Percentiles rank a stretch among this genome's conserved stretches.
phyloP scores from a whole-genome alignment of 208 protist genomes.

The Leishmania aethiopica region DNA sequence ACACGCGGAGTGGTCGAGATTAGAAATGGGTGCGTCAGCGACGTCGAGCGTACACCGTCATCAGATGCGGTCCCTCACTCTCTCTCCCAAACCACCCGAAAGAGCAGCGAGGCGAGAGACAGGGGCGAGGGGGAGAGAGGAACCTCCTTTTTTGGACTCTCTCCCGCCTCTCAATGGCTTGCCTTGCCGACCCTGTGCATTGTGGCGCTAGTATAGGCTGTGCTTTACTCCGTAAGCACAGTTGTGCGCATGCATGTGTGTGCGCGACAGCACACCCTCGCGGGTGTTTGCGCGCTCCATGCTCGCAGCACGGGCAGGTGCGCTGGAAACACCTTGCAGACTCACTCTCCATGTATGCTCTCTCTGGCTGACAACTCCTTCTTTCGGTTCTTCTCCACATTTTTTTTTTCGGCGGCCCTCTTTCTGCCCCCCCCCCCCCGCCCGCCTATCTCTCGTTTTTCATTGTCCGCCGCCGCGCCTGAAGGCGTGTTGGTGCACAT shows the following conservation, averaged over 20 bases:
- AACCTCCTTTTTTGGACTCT: neutral
- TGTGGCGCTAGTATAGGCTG: neutral
- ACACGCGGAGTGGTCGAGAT: neutral
- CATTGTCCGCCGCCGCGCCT: neutral
- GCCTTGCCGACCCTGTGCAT: neutral
- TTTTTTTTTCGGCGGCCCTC: too few species aligned
- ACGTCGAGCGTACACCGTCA: neutral
- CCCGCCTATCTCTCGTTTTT: neutral
- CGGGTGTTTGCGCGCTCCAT: neutral
- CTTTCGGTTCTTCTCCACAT: neutral
- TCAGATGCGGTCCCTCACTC: neutral
- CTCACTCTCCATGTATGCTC: neutral
- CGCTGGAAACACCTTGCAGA: neutral
- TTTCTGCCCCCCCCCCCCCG: neutral
- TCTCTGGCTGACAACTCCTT: neutral
- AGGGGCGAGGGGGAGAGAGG: neutral
- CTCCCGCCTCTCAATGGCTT: too few species aligned
- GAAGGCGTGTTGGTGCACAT: neutral
- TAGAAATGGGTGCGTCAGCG: neutral
- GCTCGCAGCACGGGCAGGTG: neutral
- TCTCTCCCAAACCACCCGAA: neutral
- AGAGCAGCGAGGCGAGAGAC: neutral
- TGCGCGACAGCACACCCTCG: neutral
- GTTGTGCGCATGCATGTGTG: neutral
- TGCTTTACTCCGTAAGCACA: neutral